Percentiles rank a stretch among this genome's conserved stretches.
Conservation (phyloP, 164 flowering plant species). For the Magnolia sinica region DNA sequence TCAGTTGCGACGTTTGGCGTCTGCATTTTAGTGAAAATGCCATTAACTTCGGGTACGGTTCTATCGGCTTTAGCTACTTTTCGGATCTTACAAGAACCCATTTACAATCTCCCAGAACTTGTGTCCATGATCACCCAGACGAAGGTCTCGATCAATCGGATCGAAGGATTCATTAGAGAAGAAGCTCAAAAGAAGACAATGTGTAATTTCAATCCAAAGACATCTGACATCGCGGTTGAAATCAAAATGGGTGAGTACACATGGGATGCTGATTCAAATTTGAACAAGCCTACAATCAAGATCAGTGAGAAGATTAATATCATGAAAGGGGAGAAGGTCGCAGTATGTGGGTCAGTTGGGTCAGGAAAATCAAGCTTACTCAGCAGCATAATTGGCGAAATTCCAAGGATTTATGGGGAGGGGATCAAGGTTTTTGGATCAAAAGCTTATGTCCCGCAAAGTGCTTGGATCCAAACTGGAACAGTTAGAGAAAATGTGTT, state of each 20-base stretch:
- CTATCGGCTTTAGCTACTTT: slow-evolving; percentile 84
- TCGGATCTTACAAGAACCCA: slow-evolving; percentile 81
- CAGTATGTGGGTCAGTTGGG: slow-evolving; percentile 82
- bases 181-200: slow-evolving; percentile 39
- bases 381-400: slow-evolving; percentile 69
- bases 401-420: slow-evolving; percentile 54
- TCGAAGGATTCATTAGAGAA: slow-evolving; percentile 43
- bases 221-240: slow-evolving; percentile 43
- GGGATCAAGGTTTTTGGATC: slow-evolving; percentile 53
- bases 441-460: slow-evolving; percentile 79
- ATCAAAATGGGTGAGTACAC: slow-evolving; percentile 53
- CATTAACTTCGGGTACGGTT: slow-evolving; percentile 64
- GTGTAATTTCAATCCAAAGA: slow-evolving; percentile 6
- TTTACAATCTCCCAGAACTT: slow-evolving; percentile 80
- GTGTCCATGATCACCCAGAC: slow-evolving; percentile 80
- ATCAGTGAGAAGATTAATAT: slow-evolving; percentile 44
- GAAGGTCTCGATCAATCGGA: slow-evolving; percentile 66
- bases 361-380: slow-evolving; percentile 83
- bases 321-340: slow-evolving; percentile 58
- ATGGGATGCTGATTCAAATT: slow-evolving; percentile 44
- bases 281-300: slow-evolving; percentile 41
- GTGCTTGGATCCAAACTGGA: slow-evolving; percentile 87
- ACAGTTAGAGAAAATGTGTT: slow-evolving; percentile 69
- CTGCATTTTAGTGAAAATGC: slow-evolving; percentile 50
- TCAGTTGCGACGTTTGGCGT: slow-evolving; percentile 72